Percentiles rank a stretch among this genome's conserved stretches.
Evolutionary conservation across 73 alveolate genomes (phyloP).

Genomic region (Blepharisma stoltei): DNA sequence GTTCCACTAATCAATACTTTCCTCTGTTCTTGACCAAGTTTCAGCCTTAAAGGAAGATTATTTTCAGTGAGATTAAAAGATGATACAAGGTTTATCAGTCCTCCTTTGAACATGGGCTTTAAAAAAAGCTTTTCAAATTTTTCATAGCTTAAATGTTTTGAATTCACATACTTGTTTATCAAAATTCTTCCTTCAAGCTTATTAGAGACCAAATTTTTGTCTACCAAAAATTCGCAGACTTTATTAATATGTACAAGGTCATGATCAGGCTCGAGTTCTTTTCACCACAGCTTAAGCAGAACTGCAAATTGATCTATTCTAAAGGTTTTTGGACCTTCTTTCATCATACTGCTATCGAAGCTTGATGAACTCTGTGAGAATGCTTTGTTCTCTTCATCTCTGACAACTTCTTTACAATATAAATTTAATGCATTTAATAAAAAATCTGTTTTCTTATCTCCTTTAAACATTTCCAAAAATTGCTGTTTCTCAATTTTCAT

Average conservation of each 20-base stretch:
- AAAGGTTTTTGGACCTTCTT: no score
- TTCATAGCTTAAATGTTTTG: background rate
- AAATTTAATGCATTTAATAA: background rate
- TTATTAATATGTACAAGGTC: background rate
- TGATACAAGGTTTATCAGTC: background rate
- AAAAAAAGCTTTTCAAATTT: conserved; percentile 13
- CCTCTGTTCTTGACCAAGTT: background rate
- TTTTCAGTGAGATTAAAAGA: background rate
- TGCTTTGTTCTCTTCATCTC: conserved; percentile 10
- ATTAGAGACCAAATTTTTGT: conserved; percentile 3
- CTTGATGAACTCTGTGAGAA: background rate
- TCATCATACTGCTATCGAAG: background rate
- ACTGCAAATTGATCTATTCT: background rate
- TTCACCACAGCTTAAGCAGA: background rate
- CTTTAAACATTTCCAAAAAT: background rate
- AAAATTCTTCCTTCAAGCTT: conserved; percentile 10
- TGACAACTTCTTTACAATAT: background rate
- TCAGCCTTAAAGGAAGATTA: background rate
- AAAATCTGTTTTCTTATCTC: background rate
- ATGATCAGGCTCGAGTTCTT: background rate
- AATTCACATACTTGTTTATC: background rate
- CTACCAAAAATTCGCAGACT: background rate
- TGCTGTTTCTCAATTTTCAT: background rate
- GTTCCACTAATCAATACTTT: background rate
- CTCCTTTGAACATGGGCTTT: background rate